Evolutionary conservation across 345 rosid genomes (phyloP).

Genomic region (Eucalyptus guilfoylei): DNA sequence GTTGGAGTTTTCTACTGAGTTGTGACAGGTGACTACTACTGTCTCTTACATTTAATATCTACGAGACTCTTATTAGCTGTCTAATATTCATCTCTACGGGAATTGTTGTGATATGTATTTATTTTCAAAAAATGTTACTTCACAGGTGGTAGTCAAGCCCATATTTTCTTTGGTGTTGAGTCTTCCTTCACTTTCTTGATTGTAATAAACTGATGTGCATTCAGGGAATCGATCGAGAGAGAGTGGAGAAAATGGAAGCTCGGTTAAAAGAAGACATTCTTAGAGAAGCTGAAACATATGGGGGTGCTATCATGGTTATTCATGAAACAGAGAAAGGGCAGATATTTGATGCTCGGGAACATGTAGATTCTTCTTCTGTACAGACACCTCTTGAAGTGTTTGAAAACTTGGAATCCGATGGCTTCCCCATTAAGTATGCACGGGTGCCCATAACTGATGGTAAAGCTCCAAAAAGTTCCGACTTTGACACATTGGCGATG

Average conservation of each 20-base stretch:
- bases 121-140: background rate
- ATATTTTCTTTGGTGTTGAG: background rate
- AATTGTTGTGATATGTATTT: background rate
- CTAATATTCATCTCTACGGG: background rate
- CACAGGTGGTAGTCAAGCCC: background rate
- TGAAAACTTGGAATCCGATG: constrained; percentile 71
- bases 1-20: background rate
- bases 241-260: constrained; percentile 98
- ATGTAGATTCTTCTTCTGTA: constrained; percentile 54
- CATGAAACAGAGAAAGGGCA: constrained; percentile 80
- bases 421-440: constrained; percentile 80
- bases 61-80: background rate
- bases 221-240: constrained; percentile 90
- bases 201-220: background rate
- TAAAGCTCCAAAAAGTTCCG: constrained; percentile 97
- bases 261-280: constrained; percentile 88
- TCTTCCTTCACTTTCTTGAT: background rate
- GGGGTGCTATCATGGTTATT: constrained; percentile 92
- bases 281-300: constrained; percentile 77
- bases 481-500: constrained; percentile 62
- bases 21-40: background rate
- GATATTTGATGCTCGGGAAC: constrained; percentile 92
- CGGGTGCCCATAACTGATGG: constrained; percentile 98
- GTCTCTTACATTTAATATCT: background rate
- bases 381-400: constrained; percentile 95